These are phyloP conservation scores for Apiotrichum laibachii DNA, from an alignment of 1,284 basidiomycete species.

Conservation along the genomic window DNA sequence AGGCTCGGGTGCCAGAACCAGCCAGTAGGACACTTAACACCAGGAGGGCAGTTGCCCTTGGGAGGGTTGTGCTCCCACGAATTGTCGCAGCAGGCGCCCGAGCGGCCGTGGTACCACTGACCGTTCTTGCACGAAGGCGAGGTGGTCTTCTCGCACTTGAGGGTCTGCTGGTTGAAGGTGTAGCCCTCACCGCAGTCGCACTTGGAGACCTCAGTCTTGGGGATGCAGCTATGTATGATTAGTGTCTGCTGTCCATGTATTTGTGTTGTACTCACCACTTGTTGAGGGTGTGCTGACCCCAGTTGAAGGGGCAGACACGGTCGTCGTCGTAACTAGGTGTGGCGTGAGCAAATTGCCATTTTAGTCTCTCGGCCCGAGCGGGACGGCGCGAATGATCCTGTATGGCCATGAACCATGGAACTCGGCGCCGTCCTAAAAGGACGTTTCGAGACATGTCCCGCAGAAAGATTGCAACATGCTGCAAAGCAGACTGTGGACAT, in stretches of 20 bases:
- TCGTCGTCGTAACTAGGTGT: not conserved
- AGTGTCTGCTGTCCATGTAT: too few species aligned
- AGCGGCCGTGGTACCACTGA: conserved; percentile 33
- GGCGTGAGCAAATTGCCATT: not conserved
- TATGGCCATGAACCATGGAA: too few species aligned
- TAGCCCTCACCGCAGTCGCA: conserved; percentile 47
- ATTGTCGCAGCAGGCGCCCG: conserved; percentile 34
- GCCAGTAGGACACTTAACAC: conserved; percentile 37
- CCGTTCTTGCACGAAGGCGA: not conserved
- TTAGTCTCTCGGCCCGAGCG: not conserved
- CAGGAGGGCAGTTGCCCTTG: conserved; percentile 33
- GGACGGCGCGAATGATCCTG: too few species aligned
- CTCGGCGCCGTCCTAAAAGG: too few species aligned
- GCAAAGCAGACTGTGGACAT: not conserved
- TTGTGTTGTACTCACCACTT: not conserved
- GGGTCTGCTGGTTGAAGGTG: conserved; percentile 30
- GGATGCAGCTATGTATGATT: not conserved
- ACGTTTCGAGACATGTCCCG: too few species aligned
- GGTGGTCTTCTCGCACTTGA: conserved; percentile 31
- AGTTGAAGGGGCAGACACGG: not conserved
- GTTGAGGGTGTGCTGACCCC: conserved; percentile 1
- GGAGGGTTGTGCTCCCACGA: conserved; percentile 25
- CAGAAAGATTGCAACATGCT: too few species aligned
- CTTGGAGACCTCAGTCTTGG: conserved; percentile 5
- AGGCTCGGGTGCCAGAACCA: conserved; percentile 45